A percentile compares a stretch with the other conserved stretches of the same genome.
These are phyloP conservation scores for Phytopythium mirpurense DNA, from an alignment of 352 stramenopile species.

Conservation along the genomic window DNA sequence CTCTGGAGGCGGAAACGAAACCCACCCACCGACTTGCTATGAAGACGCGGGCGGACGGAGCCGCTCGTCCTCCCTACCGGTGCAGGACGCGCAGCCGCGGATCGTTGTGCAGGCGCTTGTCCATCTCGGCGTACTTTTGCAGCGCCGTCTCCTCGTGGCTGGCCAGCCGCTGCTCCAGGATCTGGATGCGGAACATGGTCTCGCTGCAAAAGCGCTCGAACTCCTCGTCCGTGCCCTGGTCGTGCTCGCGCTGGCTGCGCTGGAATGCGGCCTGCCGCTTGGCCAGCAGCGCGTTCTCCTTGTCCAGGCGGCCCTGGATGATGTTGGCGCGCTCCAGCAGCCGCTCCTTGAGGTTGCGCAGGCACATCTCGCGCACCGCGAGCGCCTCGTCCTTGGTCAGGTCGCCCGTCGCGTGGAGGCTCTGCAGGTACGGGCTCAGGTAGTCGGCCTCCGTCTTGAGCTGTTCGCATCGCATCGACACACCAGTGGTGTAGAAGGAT, in stretches of 20 bases:
- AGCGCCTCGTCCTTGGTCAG: conserved; percentile 86
- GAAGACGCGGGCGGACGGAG: no score
- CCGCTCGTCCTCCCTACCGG: no score
- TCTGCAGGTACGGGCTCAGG: conserved; percentile 91
- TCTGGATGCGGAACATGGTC: conserved; percentile 95
- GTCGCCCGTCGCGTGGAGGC: conserved; percentile 41
- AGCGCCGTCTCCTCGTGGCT: conserved; percentile 91
- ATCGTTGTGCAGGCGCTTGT: conserved; percentile 89
- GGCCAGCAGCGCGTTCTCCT: conserved; percentile 87
- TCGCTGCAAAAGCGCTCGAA: conserved; percentile 94
- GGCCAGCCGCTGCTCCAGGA: conserved; percentile 90
- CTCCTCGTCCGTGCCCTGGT: conserved; percentile 89
- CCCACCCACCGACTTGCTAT: no score
- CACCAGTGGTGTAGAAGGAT: no score
- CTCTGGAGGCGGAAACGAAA: conserved; percentile 12
- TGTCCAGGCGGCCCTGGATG: conserved; percentile 91
- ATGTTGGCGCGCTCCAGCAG: conserved; percentile 93
- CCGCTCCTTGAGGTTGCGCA: conserved; percentile 91
- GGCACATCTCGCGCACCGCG: conserved; percentile 83
- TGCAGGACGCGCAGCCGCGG: conserved; percentile 71
- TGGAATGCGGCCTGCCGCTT: conserved; percentile 92
- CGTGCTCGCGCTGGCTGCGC: conserved; percentile 88
- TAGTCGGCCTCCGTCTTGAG: conserved; percentile 87
- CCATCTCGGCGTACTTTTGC: conserved; percentile 93
- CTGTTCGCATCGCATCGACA: conserved; percentile 25